Conservation (phyloP, 148 eudicot species). For the Pharnaceum exiguum region DNA sequence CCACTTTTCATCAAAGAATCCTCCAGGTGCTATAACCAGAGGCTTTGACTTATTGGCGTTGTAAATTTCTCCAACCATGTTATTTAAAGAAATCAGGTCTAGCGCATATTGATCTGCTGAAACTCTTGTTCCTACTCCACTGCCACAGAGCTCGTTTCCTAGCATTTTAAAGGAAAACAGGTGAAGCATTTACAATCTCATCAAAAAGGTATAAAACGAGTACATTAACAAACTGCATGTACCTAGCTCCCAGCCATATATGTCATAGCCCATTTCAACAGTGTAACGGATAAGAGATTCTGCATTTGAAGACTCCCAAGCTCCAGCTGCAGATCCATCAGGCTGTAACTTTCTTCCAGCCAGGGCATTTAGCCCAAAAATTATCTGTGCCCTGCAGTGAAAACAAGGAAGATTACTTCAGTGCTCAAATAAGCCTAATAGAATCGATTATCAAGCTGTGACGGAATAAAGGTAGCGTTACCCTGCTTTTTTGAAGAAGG, state of each 20-base stretch:
- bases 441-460: background rate
- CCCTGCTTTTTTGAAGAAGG: constrained; percentile 69
- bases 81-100: constrained; percentile 42
- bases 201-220: background rate
- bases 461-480: constrained; percentile 14
- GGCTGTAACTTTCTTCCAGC: constrained; percentile 44
- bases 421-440: background rate
- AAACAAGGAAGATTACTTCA: background rate
- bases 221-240: background rate
- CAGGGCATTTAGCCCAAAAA: constrained; percentile 89
- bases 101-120: constrained; percentile 61
- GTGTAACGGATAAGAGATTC: constrained; percentile 71
- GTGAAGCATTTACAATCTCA: background rate
- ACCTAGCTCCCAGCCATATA: constrained; percentile 92
- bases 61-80: constrained; percentile 47
- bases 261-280: constrained; percentile 52
- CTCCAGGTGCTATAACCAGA: constrained; percentile 68
- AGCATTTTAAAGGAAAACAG: constrained; percentile 12
- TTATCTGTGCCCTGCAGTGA: constrained; percentile 50
- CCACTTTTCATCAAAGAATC: constrained; percentile 70
- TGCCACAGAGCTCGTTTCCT: constrained; percentile 89
- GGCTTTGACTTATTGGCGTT: constrained; percentile 39
- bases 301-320: constrained; percentile 80
- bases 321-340: constrained; percentile 48
- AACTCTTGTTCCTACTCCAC: constrained; percentile 68